Evolutionary conservation across 306 rosid genomes (phyloP), one percentile per base, ranked within the genome.

Genomic region (Trichosanthes cucumerina): DNA sequence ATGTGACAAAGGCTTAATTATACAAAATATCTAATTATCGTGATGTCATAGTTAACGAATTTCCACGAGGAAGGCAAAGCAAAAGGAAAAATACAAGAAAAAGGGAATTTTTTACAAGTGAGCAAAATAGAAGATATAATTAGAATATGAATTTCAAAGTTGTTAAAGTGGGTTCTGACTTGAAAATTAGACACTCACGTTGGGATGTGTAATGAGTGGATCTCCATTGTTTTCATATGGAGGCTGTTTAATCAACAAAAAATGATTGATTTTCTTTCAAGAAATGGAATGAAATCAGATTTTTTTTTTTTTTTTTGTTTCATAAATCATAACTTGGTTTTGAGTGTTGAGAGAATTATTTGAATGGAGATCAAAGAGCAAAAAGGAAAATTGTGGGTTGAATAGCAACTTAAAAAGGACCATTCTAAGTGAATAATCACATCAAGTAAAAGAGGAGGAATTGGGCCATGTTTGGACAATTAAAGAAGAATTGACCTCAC

Each of bases 221-320:
- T 44, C 33, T 71, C 76, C 58, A 71, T 71, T 71, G 77, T 73
- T 73, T 73, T 28, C 44, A 47, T 73, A 73, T 73, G 14, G 38
- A 47, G 39, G 59, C 2, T 47, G 43, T 72, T 60, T 26, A 73
- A 73, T 73, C 43, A 73, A 46, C 60, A 28, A 14, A 73, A 47
- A 28, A 73, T 73, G 77, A 73, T 28, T 49, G 43, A 43, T 69
- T 43, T 19, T 66, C 46, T 39, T 9, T 4, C 14, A 19, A 19
- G 12, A 66, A 66, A 66, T 39, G 31, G 16, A 66, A 39, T 66
- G 31, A 66, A n/a, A 66, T 66, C 49, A n/a, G 28, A 60, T 24
- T 59, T 5, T 26, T 60, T 60, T 7, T 19, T 2, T 3, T 6
- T 41, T 64, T 64, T 6, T 65, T 2, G 28, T 64, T 50, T 64